These are phyloP conservation scores for Spencermartinsiella ligniputridi DNA, from an alignment of 1,139 yeast species.

Conservation along the genomic window DNA sequence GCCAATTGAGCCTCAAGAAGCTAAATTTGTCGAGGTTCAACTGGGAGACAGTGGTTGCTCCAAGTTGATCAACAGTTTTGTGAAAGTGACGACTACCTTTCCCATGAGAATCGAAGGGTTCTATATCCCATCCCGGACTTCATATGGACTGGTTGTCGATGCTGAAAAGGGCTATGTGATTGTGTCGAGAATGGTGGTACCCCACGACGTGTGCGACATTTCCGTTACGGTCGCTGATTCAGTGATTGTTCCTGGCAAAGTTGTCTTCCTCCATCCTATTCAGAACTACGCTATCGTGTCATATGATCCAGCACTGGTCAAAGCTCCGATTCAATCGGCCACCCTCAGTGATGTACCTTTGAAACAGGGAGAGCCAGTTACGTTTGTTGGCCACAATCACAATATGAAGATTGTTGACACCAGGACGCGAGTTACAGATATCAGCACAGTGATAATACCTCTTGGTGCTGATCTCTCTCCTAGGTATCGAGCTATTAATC, in stretches of 20 bases:
- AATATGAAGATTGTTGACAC: conserved; percentile 68
- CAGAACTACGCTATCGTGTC: conserved; percentile 80
- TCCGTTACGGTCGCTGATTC: conserved; percentile 82
- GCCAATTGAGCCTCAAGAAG: conserved; percentile 53
- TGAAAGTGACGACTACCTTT: conserved; percentile 58
- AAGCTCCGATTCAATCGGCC: conserved; percentile 61
- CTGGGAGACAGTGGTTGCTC: conserved; percentile 46
- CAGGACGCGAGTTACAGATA: conserved; percentile 71
- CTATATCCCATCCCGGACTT: conserved; percentile 39
- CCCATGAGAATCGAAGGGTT: conserved; percentile 75
- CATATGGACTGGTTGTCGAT: conserved; percentile 79
- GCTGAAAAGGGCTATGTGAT: conserved; percentile 74
- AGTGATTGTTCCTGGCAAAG: conserved; percentile 72
- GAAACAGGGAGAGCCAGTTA: conserved; percentile 68
- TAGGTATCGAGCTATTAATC: conserved; percentile 78
- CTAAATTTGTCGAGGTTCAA: conserved; percentile 68
- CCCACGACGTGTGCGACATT: conserved; percentile 81
- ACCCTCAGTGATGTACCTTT: conserved; percentile 52
- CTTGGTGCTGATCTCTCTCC: conserved; percentile 56
- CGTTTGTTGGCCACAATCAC: conserved; percentile 75
- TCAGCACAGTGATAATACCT: conserved; percentile 70
- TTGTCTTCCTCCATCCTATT: conserved; percentile 81
- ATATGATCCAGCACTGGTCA: conserved; percentile 72
- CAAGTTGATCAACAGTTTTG: conserved; percentile 55
- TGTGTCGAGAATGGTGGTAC: conserved; percentile 73